Conservation (phyloP, 208 protist genomes). For the Vickermania ingenoplastis region DNA sequence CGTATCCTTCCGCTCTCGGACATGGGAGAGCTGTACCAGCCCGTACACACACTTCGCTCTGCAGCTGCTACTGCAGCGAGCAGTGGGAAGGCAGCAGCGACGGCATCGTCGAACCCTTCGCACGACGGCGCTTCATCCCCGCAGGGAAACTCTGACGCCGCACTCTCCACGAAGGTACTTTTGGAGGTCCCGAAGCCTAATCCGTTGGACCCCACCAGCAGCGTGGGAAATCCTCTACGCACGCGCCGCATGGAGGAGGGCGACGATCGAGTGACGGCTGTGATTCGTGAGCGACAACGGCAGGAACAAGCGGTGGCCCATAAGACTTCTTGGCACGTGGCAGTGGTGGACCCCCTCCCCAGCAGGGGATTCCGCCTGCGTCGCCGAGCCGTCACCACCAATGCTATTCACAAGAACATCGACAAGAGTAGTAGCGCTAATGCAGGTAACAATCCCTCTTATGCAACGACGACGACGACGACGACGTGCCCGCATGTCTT, state of each 20-base stretch:
- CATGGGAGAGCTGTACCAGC: slow-evolving; percentile 26
- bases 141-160: neutral
- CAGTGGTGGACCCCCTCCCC: neutral
- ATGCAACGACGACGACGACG: no score
- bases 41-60: slow-evolving; percentile 6
- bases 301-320: neutral
- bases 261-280: neutral
- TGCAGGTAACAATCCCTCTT: no score
- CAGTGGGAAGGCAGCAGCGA: no score
- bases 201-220: slow-evolving; percentile 23
- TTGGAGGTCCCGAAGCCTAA: slow-evolving; percentile 9
- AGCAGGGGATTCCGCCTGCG: neutral
- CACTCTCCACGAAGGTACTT: neutral
- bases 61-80: no score
- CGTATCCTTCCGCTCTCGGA: slow-evolving; percentile 18
- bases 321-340: neutral
- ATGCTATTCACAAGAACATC: no score
- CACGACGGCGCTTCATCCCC: neutral
- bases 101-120: no score
- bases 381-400: no score
- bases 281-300: neutral
- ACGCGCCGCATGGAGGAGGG: neutral
- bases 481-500: no score
- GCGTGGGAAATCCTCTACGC: slow-evolving; percentile 19
- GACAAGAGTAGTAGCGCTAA: no score